A percentile compares a stretch with the other conserved stretches of the same genome.
phyloP scores from a whole-genome alignment of 208 protist genomes.

The Sergeia podlipaevii region DNA sequence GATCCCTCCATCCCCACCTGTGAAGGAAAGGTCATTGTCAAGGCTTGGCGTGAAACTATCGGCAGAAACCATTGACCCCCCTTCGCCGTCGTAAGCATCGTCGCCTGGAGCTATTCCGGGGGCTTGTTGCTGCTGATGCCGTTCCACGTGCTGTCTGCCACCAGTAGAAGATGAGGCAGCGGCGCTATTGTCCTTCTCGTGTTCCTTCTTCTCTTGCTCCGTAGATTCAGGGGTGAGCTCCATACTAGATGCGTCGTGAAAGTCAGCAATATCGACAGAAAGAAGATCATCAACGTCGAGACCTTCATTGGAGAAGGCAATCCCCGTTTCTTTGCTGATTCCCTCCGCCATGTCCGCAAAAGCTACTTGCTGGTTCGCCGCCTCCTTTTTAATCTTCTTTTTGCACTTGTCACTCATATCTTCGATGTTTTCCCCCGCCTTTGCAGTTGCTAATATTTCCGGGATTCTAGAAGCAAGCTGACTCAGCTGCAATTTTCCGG shows the following conservation, averaged over 20 bases:
- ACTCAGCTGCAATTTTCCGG: no score
- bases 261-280: neutral
- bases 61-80: neutral
- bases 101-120: neutral
- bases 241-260: no score
- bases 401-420: no score
- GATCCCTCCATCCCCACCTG: conserved; percentile 22
- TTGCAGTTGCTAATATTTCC: no score
- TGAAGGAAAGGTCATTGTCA: conserved; percentile 13
- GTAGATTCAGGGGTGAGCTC: no score
- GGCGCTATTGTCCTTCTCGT: no score
- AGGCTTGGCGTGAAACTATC: conserved; percentile 31
- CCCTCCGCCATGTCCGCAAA: neutral
- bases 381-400: no score
- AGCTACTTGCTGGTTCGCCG: neutral
- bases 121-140: neutral
- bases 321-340: neutral
- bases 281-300: neutral
- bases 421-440: no score
- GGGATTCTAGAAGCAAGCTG: no score
- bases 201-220: no score
- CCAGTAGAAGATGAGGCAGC: neutral
- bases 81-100: neutral
- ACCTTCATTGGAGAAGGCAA: neutral
- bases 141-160: neutral